A percentile compares a stretch with the other conserved stretches of the same genome.
These are phyloP conservation scores for Cutaneotrichosporon dermatis DNA, from an alignment of 1,284 basidiomycete species.

Conservation along the genomic window DNA sequence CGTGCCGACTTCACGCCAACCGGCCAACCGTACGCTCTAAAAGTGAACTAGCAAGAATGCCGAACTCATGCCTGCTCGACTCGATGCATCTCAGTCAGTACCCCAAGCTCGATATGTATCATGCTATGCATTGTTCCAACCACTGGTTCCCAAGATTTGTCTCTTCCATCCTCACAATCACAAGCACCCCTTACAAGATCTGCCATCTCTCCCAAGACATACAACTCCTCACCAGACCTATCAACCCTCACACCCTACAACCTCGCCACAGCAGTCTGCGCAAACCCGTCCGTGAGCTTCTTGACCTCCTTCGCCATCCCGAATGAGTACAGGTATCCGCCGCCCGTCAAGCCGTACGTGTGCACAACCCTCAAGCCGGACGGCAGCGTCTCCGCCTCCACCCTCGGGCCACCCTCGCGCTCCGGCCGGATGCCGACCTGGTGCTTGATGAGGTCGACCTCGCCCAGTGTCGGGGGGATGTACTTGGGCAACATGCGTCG, in stretches of 20 bases:
- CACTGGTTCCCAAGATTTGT: too few relatives aligned
- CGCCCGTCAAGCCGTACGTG: slow-evolving; percentile 4
- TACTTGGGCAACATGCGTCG: slow-evolving; percentile 12
- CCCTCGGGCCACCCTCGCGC: slow-evolving; percentile 3
- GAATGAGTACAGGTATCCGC: slow-evolving; percentile 2
- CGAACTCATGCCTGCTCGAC: too few relatives aligned
- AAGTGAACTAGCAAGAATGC: too few relatives aligned
- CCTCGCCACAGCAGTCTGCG: neutral
- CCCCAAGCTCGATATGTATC: too few relatives aligned
- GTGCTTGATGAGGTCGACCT: slow-evolving; percentile 15
- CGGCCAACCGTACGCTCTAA: too few relatives aligned
- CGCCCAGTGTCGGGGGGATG: slow-evolving; percentile 11
- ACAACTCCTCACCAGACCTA: neutral
- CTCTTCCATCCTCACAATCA: too few relatives aligned
- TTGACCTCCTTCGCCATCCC: slow-evolving; percentile 5
- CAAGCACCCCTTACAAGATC: too few relatives aligned
- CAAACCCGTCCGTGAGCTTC: slow-evolving; percentile 1
- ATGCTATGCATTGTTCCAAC: too few relatives aligned
- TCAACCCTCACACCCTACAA: neutral
- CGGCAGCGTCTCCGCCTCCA: neutral
- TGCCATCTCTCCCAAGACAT: neutral
- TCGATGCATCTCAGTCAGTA: too few relatives aligned
- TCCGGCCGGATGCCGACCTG: slow-evolving; percentile 17
- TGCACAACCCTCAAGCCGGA: slow-evolving; percentile 1
- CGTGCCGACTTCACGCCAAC: too few relatives aligned